These are phyloP conservation scores for Perkinsus marinus DNA, from an alignment of 169 alveolate genomes.

Conservation along the genomic window DNA sequence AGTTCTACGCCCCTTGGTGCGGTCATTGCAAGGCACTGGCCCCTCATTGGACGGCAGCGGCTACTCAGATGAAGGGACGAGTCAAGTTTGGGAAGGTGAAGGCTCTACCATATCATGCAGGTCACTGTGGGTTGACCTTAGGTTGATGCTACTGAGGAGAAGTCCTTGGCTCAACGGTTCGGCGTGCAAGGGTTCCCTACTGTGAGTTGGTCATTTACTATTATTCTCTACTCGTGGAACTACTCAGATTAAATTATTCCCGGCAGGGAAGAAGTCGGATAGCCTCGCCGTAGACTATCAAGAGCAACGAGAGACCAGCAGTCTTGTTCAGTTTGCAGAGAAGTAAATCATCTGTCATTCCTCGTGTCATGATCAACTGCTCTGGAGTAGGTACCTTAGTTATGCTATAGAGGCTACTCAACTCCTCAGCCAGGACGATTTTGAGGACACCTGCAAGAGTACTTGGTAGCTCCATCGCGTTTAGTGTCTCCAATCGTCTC, in stretches of 20 bases:
- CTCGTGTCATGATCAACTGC: constrained; percentile 28
- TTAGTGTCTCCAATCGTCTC: not conserved
- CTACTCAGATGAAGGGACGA: constrained; percentile 56
- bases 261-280: constrained; percentile 48
- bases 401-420: constrained; percentile 12
- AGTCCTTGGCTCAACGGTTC: constrained; percentile 31
- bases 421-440: constrained; percentile 16
- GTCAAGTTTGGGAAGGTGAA: constrained; percentile 63
- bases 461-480: not conserved
- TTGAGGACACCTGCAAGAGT: constrained; percentile 40
- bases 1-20: constrained; percentile 85
- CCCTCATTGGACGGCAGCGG: constrained; percentile 78
- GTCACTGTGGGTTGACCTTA: not conserved
- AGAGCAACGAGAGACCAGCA: constrained; percentile 58
- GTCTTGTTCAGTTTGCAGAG: constrained; percentile 48
- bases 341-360: constrained; percentile 40
- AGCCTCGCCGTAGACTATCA: constrained; percentile 47
- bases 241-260: constrained; percentile 24
- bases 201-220: not conserved
- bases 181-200: constrained; percentile 40
- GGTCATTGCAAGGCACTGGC: constrained; percentile 82
- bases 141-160: constrained; percentile 60
- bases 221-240: too few species aligned
- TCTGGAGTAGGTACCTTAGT: not conserved
- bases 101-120: not conserved